phyloP scores from a whole-genome alignment of 208 protist species.

The Leishmania guyanensis region DNA sequence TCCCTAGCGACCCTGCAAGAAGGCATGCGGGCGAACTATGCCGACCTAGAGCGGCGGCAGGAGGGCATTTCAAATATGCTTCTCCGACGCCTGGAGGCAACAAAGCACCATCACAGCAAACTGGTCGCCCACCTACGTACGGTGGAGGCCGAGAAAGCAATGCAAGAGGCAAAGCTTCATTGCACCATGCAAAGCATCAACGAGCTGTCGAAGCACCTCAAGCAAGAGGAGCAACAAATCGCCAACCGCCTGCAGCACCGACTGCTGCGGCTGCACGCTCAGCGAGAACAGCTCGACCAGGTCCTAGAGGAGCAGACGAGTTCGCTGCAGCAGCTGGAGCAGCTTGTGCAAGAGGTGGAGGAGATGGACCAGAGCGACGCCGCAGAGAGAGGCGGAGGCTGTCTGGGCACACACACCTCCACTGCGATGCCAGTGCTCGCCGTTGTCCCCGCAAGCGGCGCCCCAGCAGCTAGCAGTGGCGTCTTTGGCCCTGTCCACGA shows the following conservation, averaged over 20 bases:
- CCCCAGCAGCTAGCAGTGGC: not conserved
- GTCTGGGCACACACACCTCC: not conserved
- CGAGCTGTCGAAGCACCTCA: conserved; percentile 50
- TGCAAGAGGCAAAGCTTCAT: conserved; percentile 52
- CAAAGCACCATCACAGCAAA: conserved; percentile 47
- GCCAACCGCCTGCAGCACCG: conserved; percentile 42
- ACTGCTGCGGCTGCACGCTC: conserved; percentile 51
- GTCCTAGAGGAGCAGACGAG: conserved; percentile 57
- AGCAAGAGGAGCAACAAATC: conserved; percentile 66
- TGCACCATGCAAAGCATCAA: conserved; percentile 47
- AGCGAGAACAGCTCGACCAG: conserved; percentile 58
- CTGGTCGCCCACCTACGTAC: conserved; percentile 44
- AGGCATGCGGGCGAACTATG: conserved; percentile 59
- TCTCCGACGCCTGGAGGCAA: conserved; percentile 57
- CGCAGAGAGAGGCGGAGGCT: not conserved
- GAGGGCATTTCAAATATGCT: conserved; percentile 77
- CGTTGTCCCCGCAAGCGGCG: not conserved
- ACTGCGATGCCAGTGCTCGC: no score
- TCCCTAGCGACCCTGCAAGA: conserved; percentile 46
- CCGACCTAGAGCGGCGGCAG: conserved; percentile 60
- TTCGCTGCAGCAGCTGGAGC: conserved; percentile 70
- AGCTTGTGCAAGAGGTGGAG: conserved; percentile 66
- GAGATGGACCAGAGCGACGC: conserved; percentile 30
- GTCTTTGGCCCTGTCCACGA: conserved; percentile 14
- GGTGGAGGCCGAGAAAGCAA: conserved; percentile 45